A percentile compares a stretch with the other conserved stretches of the same genome.
phyloP scores from a whole-genome alignment of 2,329 filamentous ascomycete genomes.

The Clonostachys rhizophaga region DNA sequence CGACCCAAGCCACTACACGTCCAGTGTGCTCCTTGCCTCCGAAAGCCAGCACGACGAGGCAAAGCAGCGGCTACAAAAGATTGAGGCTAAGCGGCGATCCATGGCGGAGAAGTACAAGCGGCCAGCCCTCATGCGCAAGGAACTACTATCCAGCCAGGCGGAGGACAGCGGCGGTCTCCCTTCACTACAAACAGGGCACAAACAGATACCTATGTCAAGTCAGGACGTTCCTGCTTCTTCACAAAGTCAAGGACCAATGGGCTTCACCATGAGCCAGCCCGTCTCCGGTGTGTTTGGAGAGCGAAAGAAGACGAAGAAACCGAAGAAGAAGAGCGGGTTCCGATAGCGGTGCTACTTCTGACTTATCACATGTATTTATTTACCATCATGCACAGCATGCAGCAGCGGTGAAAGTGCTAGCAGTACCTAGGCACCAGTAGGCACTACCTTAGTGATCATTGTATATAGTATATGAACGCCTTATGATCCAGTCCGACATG shows the following conservation, averaged over 20 bases:
- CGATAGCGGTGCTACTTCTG: neutral
- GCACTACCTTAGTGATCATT: too few species aligned
- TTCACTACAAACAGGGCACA: slow-evolving; percentile 8
- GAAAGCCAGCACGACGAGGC: slow-evolving; percentile 26
- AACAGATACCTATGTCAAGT: slow-evolving; percentile 25
- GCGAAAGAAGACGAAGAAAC: slow-evolving; percentile 32
- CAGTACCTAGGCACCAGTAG: too few species aligned
- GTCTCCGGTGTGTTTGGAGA: slow-evolving; percentile 39
- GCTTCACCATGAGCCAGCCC: slow-evolving; percentile 38
- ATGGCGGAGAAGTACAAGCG: slow-evolving; percentile 25
- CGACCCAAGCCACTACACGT: slow-evolving; percentile 26
- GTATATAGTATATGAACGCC: too few species aligned
- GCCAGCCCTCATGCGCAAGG: slow-evolving; percentile 16
- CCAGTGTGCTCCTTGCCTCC: slow-evolving; percentile 26
- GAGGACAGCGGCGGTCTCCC: slow-evolving; percentile 5
- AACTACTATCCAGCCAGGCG: slow-evolving; percentile 1
- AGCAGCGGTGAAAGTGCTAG: too few species aligned
- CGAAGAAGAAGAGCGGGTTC: slow-evolving; percentile 36
- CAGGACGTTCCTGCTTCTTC: slow-evolving; percentile 24
- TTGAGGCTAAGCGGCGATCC: slow-evolving; percentile 23
- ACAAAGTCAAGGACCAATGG: slow-evolving; percentile 20
- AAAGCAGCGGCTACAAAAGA: slow-evolving; percentile 21
- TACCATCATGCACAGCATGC: too few species aligned
- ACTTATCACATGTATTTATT: too few species aligned
- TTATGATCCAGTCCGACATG: too few species aligned